These are phyloP conservation scores for Spergularia marina DNA, from an alignment of 148 eudicot genomes.

Conservation along the genomic window DNA sequence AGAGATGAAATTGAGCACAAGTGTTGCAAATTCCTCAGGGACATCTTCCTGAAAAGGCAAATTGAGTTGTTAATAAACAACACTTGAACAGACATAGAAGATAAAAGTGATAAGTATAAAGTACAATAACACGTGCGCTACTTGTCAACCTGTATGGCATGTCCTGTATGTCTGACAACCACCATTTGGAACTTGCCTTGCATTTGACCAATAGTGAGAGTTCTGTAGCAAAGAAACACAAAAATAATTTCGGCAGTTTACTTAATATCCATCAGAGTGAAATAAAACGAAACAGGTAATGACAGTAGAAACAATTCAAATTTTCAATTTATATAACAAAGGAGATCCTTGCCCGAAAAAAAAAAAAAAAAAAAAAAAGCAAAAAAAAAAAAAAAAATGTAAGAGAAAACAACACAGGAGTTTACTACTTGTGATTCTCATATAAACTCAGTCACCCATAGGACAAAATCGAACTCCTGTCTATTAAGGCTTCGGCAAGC, in stretches of 20 bases:
- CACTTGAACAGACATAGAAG: neutral
- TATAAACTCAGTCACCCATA: neutral
- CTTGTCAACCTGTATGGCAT: constrained; percentile 84
- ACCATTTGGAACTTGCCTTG: constrained; percentile 99
- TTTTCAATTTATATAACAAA: neutral
- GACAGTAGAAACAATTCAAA: neutral
- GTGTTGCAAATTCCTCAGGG: constrained; percentile 78
- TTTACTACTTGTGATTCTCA: neutral
- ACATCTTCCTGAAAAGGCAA: constrained; percentile 69
- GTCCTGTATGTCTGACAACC: constrained; percentile 89
- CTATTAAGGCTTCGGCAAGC: neutral
- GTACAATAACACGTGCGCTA: neutral
- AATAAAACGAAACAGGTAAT: neutral
- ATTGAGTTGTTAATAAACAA: neutral
- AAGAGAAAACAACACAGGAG: no score
- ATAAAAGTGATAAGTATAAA: neutral
- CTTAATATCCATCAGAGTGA: neutral
- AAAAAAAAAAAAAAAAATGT: no score
- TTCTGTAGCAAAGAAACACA: constrained; percentile 43
- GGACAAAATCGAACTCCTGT: neutral
- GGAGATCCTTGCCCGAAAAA: neutral
- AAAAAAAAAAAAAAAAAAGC: no score
- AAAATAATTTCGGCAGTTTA: constrained; percentile 5
- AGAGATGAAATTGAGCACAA: constrained; percentile 71
- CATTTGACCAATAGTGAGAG: constrained; percentile 98